Conservation (phyloP, 345 rosid species). For the Citrus medica region DNA sequence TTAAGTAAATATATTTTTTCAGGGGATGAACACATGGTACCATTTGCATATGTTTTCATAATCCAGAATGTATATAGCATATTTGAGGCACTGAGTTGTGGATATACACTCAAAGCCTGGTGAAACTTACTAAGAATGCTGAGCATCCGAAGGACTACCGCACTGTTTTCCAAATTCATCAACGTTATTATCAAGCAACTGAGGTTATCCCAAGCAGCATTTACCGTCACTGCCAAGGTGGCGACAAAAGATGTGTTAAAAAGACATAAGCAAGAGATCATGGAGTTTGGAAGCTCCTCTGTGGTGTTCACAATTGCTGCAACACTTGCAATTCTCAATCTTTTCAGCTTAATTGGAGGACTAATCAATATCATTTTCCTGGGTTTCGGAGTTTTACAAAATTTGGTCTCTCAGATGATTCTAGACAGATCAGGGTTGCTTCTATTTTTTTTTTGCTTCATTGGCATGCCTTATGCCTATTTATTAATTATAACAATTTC, state of each 20-base stretch:
- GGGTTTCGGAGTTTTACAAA: background rate
- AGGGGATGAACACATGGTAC: background rate
- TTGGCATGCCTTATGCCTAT: conserved; percentile 17
- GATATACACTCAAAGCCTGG: background rate
- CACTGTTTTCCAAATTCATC: background rate
- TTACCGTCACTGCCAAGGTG: conserved; percentile 35
- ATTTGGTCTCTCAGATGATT: conserved; percentile 13
- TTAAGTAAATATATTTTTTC: too few species aligned
- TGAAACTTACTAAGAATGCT: conserved; percentile 26
- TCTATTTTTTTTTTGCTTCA: conserved; percentile 28
- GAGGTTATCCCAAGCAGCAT: conserved; percentile 30
- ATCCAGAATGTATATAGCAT: conserved; percentile 6
- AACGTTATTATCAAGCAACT: conserved; percentile 18
- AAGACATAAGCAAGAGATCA: conserved; percentile 30
- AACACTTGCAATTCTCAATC: conserved; percentile 39
- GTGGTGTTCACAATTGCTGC: conserved; percentile 28
- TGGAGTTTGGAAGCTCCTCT: conserved; percentile 41
- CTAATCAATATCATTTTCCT: background rate
- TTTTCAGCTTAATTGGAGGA: conserved; percentile 5
- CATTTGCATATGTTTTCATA: conserved; percentile 11
- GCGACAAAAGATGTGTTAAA: conserved; percentile 28
- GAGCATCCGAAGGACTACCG: background rate
- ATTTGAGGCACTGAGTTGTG: conserved; percentile 3
- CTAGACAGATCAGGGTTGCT: conserved; percentile 27
- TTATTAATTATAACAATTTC: background rate